These are phyloP conservation scores for Monilinia vaccinii-corymbosi DNA, from an alignment of 2,329 filamentous ascomycete species.

Conservation along the genomic window DNA sequence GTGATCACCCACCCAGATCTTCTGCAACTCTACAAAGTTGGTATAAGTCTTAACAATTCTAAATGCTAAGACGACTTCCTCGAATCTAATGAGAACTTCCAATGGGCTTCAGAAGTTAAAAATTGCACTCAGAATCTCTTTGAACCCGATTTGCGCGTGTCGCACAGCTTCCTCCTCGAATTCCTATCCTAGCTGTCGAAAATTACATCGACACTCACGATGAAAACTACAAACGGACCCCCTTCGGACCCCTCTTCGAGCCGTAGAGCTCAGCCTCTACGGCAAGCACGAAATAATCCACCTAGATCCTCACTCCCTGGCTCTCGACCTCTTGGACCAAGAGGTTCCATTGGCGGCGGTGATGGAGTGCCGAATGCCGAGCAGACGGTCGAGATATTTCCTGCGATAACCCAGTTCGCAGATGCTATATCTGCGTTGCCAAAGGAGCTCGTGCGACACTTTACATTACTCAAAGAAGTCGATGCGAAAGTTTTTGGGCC, in stretches of 20 bases:
- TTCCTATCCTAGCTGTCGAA: conserved; percentile 9
- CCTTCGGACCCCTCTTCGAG: conserved; percentile 33
- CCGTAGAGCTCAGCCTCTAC: conserved; percentile 54
- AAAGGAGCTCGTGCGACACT: conserved; percentile 90
- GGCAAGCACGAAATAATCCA: conserved; percentile 57
- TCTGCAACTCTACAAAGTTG: conserved; percentile 4
- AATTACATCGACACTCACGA: conserved; percentile 20
- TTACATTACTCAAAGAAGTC: conserved; percentile 92
- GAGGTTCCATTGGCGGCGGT: conserved; percentile 39
- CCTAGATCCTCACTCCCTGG: conserved; percentile 43
- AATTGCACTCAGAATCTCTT: conserved; percentile 10
- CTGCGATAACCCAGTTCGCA: conserved; percentile 67
- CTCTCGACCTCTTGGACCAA: conserved; percentile 33
- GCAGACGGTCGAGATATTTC: conserved; percentile 58
- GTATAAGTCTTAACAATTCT: conserved; percentile 4
- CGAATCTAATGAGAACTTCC: conserved; percentile 9
- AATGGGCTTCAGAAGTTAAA: conserved; percentile 18
- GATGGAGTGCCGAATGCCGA: conserved; percentile 26
- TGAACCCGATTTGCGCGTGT: conserved; percentile 14
- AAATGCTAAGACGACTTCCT: neutral
- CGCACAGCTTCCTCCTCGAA: conserved; percentile 17
- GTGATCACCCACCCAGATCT: conserved; percentile 10
- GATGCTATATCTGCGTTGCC: conserved; percentile 88
- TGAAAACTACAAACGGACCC: conserved; percentile 29
- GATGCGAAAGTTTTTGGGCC: conserved; percentile 92